phyloP scores from a whole-genome alignment of 257 asterid species.

The Capsicum baccatum region DNA sequence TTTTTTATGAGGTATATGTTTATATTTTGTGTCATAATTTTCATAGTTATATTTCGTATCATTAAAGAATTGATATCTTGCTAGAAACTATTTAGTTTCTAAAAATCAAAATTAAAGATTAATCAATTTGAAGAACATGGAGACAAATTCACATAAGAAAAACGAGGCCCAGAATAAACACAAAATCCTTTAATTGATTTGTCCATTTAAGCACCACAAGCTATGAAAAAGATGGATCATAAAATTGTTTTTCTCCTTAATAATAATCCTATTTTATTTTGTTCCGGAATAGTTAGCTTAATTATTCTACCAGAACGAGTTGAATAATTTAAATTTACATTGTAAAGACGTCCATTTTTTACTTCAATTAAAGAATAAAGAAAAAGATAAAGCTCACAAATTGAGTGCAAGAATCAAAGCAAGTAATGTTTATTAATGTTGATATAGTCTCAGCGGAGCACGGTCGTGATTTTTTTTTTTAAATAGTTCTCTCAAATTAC shows the following conservation, averaged over 20 bases:
- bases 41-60: no score
- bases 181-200: not conserved
- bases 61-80: no score
- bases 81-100: no score
- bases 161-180: not conserved
- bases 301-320: no score
- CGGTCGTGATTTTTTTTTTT: no score
- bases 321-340: not conserved
- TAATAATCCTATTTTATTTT: not conserved
- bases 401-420: not conserved
- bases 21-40: no score
- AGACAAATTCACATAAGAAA: not conserved
- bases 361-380: not conserved
- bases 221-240: not conserved
- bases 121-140: no score
- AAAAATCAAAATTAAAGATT: not conserved
- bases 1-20: no score
- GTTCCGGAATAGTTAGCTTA: not conserved
- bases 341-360: not conserved
- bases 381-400: not conserved
- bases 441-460: not conserved
- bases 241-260: not conserved
- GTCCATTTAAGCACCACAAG: not conserved
- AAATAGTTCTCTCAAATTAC: no score
- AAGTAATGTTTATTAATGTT: no score